Evolutionary conservation across 78 protist species (phyloP).

Genomic region (Speleostelium caveatum): DNA sequence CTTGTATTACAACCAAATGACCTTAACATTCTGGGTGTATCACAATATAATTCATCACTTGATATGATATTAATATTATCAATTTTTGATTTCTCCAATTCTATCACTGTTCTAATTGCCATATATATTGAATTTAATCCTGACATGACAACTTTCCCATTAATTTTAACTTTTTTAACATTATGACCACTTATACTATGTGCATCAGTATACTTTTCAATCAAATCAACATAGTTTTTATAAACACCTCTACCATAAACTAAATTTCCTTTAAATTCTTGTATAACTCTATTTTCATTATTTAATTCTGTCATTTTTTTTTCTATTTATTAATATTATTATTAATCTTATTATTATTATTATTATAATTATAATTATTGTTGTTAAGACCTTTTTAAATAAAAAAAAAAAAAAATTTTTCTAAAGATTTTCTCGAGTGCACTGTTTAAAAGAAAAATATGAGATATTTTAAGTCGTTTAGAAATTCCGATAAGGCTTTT

Average conservation of each 20-base stretch:
- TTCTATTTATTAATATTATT: neutral
- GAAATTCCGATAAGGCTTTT: too few relatives aligned
- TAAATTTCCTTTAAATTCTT: neutral
- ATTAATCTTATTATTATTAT: too few relatives aligned
- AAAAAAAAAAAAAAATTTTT: too few relatives aligned
- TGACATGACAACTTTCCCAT: neutral
- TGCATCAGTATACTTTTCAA: neutral
- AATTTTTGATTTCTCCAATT: neutral
- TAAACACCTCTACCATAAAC: slow-evolving; percentile 4
- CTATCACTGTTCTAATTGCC: neutral
- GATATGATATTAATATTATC: neutral
- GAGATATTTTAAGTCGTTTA: too few relatives aligned
- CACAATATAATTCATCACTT: slow-evolving; percentile 3
- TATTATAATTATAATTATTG: too few relatives aligned
- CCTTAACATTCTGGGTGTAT: slow-evolving; percentile 5
- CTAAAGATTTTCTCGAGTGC: too few relatives aligned
- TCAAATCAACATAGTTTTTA: neutral
- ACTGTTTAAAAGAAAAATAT: too few relatives aligned
- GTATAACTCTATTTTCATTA: slow-evolving; percentile 5
- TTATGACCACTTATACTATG: slow-evolving; percentile 8
- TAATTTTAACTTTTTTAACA: neutral
- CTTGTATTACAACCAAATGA: neutral
- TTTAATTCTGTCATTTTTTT: neutral
- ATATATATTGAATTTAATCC: slow-evolving; percentile 1
- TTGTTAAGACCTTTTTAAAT: too few relatives aligned